phyloP scores from a whole-genome alignment of 2,329 filamentous ascomycete genomes.

The Exserohilum turcica region DNA sequence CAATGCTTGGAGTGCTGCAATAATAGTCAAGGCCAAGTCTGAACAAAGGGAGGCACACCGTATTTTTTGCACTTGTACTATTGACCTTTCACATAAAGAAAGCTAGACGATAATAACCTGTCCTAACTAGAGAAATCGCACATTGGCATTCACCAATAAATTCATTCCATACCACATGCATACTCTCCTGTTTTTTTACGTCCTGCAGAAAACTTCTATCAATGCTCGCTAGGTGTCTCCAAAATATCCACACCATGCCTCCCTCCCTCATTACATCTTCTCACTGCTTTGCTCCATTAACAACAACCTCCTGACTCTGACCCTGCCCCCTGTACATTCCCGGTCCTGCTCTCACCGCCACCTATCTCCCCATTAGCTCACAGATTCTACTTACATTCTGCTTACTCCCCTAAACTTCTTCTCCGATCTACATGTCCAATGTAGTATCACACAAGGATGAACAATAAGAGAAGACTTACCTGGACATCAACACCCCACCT shows the following conservation, averaged over 20 bases:
- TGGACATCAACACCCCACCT: slow-evolving; percentile 32
- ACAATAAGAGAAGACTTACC: background rate
- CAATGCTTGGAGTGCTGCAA: too few species aligned
- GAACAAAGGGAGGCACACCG: too few species aligned
- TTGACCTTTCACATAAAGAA: too few species aligned
- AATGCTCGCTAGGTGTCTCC: too few species aligned
- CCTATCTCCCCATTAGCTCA: slow-evolving; percentile 14
- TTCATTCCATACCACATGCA: background rate
- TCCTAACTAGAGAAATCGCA: too few species aligned
- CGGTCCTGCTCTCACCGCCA: slow-evolving; percentile 16
- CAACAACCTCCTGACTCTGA: background rate
- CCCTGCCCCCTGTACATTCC: slow-evolving; percentile 2
- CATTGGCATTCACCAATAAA: background rate
- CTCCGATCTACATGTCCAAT: too few species aligned
- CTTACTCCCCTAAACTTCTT: background rate
- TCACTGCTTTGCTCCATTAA: slow-evolving; percentile 20
- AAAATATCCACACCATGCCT: too few species aligned
- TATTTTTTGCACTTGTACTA: too few species aligned
- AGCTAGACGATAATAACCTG: too few species aligned
- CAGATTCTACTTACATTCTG: background rate
- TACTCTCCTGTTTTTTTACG: too few species aligned
- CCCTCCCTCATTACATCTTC: background rate
- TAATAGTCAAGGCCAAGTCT: too few species aligned
- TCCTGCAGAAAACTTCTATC: too few species aligned
- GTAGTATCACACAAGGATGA: background rate